Conservation (phyloP, 2,329 filamentous ascomycete genomes). For the Incumbomyces delicatus region DNA sequence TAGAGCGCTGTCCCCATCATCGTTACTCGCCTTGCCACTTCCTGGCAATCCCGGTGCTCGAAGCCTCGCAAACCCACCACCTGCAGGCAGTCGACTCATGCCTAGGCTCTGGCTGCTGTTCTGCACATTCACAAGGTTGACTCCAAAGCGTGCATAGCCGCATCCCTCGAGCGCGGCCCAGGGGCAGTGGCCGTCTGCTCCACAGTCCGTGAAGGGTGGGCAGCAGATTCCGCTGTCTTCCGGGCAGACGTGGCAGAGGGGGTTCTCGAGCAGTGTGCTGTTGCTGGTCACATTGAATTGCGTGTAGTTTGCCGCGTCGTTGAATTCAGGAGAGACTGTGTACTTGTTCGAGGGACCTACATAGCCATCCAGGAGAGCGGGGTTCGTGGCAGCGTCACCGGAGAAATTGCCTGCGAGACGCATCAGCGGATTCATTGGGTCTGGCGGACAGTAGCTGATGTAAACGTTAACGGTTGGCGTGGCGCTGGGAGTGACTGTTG, state of each 20-base stretch:
- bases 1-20: not conserved
- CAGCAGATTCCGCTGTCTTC: conserved; percentile 16
- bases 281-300: not conserved
- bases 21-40: conserved; percentile 1
- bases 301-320: conserved; percentile 1
- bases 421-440: conserved; percentile 1
- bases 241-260: conserved; percentile 13
- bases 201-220: conserved; percentile 13
- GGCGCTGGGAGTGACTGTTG: conserved; percentile 6
- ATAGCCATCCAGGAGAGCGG: too few relatives aligned
- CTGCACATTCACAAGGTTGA: conserved; percentile 15
- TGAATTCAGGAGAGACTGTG: not conserved
- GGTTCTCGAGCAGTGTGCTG: conserved; percentile 5
- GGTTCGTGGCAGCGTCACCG: not conserved
- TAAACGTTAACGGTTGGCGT: conserved; percentile 13
- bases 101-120: conserved; percentile 14
- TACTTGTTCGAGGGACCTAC: not conserved
- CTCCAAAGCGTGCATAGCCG: conserved; percentile 14
- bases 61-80: not conserved
- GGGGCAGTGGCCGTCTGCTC: conserved; percentile 15
- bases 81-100: conserved; percentile 3
- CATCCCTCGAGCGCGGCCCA: conserved; percentile 10
- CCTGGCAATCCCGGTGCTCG: conserved; percentile 11
- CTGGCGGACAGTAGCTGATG: conserved; percentile 13
- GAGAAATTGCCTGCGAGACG: not conserved